Base-by-base conservation (phyloP, 768 basidiomycete species). In the Solioccasus polychromus region DNA sequence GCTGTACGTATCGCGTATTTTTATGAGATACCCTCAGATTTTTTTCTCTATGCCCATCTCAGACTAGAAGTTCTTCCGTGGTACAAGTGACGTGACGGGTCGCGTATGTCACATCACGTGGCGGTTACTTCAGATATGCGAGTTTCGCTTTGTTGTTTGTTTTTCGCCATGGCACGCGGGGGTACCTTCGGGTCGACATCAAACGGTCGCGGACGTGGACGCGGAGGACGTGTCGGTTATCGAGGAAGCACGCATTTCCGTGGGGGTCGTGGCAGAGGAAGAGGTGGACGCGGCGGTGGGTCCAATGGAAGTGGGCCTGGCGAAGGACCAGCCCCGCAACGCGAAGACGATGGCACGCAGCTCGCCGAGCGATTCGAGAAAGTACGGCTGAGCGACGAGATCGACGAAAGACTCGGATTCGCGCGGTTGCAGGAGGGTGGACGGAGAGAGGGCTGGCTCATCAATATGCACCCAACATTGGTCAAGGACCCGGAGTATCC, bases 401-500 rank as follows among this genome's bases (percentile, higher is more conserved):
- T 97, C 17, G 96, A 99, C 59, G 92, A 91, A 68, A 91, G 89
- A 64, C 72, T 98, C 15, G 96, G 96, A 0, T 99, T 98, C 65
- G 70, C 71, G 31, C 76, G 85, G 50, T 72, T 90, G 39, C 82
- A 89, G 48, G 88, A 94, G 60, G 95, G 94, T 0, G 68, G 74
- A 3, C 71, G 71, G 57, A 81, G 74, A 61, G 87, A 89, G 43
- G 96, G 94, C 2, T 98, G 96, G 96, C 71, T 99, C 60, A 83
- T 99, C 51, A 98, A 98, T 62, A 98, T 99, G 95, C 94, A 95
- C 64, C 91, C 96, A 86, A 96, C 92, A 1, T 68, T 95, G 8
- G 68, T 96, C 14, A 89, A 91, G 64, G 92, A 94, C 58, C 70
- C 92, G 6, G 85, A 89, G 34, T 85, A 84, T 74, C 80, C 89